These are phyloP conservation scores for Phytomonas serpens DNA, from an alignment of 208 protist genomes.

Conservation along the genomic window DNA sequence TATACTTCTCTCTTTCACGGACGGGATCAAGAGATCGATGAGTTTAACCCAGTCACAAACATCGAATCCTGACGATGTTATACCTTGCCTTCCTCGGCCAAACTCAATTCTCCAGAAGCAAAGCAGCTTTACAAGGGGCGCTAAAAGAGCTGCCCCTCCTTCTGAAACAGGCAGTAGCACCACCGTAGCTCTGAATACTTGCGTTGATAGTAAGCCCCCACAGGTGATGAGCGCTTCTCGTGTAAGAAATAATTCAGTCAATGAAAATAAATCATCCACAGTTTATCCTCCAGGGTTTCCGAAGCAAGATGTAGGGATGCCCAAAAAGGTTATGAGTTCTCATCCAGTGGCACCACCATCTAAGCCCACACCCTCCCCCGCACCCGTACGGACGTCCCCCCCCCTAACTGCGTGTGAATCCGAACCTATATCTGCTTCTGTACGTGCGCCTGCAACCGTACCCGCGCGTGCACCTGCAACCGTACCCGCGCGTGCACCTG, in stretches of 20 bases:
- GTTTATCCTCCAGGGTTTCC: not conserved
- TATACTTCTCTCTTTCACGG: not conserved
- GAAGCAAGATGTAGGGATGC: not conserved
- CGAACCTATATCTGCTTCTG: not conserved
- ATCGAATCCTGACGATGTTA: not conserved
- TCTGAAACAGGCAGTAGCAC: not conserved
- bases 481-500: not conserved
- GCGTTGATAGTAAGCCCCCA: not conserved
- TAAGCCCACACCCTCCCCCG: not conserved
- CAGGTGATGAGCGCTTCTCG: not conserved
- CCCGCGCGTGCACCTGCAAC: not conserved
- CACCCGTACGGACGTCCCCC: not conserved
- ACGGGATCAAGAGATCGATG: constrained; percentile 1
- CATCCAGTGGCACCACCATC: not conserved
- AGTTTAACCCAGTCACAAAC: not conserved
- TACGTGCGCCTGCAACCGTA: not conserved
- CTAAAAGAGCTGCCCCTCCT: not conserved
- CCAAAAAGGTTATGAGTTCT: not conserved
- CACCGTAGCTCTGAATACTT: not conserved
- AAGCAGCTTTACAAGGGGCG: constrained; percentile 5
- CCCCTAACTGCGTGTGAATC: not conserved
- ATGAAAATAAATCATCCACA: not conserved
- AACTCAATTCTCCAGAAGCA: constrained; percentile 3
- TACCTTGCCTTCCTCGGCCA: constrained; percentile 1
- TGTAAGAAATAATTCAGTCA: not conserved